Percentiles rank a stretch among this genome's conserved stretches.
These are phyloP conservation scores for Brassica rapa DNA, from an alignment of 345 rosid genomes.

Conservation along the genomic window DNA sequence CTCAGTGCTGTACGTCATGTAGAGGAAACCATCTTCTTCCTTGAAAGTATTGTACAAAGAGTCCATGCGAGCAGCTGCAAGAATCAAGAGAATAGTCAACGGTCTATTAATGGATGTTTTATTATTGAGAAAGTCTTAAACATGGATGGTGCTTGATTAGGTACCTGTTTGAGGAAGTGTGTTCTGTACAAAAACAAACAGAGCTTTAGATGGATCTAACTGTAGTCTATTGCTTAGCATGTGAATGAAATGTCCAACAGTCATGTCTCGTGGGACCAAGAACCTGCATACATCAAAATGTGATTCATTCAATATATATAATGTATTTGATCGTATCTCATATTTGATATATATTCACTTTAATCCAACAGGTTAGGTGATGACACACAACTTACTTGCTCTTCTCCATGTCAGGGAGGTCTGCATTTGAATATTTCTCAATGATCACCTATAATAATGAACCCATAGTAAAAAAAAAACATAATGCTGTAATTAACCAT, in stretches of 20 bases:
- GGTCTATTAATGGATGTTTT: background rate
- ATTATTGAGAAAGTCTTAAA: background rate
- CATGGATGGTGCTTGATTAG: background rate
- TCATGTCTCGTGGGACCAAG: slow-evolving; percentile 80
- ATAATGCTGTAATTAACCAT: background rate
- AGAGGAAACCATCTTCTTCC: slow-evolving; percentile 74
- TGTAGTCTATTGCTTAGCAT: slow-evolving; percentile 59
- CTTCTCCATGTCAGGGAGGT: slow-evolving; percentile 77
- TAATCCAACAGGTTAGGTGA: background rate
- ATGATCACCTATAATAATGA: slow-evolving; percentile 57
- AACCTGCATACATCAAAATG: slow-evolving; percentile 7
- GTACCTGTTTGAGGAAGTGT: slow-evolving; percentile 80
- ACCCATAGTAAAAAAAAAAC: background rate
- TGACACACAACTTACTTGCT: slow-evolving; percentile 51
- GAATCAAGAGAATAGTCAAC: background rate
- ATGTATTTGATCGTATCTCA: too few species aligned
- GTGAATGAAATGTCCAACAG: slow-evolving; percentile 79
- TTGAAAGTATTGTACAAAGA: slow-evolving; percentile 60
- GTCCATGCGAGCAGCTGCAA: slow-evolving; percentile 63
- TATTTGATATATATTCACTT: background rate
- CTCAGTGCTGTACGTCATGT: slow-evolving; percentile 86
- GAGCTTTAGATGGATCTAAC: slow-evolving; percentile 64
- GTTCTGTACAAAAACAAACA: slow-evolving; percentile 62
- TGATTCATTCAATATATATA: background rate
- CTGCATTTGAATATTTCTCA: slow-evolving; percentile 63